Evolutionary conservation across 192 early-diverging fungal species (phyloP), one percentile per base, ranked within the genome.

Genomic region (Pilaira anomala): DNA sequence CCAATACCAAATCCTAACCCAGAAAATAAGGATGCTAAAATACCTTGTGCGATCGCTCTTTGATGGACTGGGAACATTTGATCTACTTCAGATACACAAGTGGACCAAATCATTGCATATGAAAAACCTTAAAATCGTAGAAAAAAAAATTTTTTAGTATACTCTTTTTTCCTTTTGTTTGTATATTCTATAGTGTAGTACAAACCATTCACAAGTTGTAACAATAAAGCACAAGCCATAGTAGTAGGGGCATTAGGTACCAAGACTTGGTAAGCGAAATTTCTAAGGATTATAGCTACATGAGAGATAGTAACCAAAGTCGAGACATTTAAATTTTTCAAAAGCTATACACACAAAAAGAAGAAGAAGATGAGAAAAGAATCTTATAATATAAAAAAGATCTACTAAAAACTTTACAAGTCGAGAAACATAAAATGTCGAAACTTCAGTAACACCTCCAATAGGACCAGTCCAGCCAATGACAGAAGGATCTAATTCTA

Each of bases 401-500:
- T 29, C 14, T 24, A 53, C 14, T 21, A 18, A 7, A 28, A 8
- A 16, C 12, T 19, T 22, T 69, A 77, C 75, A 54, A 68, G 46
- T 60, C 69, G 69, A 2, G 75, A 77, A 41, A 73, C 30, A 49
- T 63, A 77, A 48, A 77, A 77, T 26, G 72, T 71, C 14, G 60
- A 62, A 18, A 75, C 58, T 63, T 75, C 73, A 0, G 73, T 63
- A 12, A 75, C 9, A 14, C 68, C 68, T 24, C 73, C 69, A 49
- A 75, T 29, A 18, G 73, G 73, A n/a, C 73, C 73, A 28, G 73
- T 75, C 65, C 69, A 71, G n/a, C 73, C 73, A 44, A 75, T 58
- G 11, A 71, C 48, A 2, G 65, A 62, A n/a, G 73, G 61, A 52
- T 49, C 60, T 8, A 70, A 42, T 41, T 50, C 29, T 33, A 75